These are phyloP conservation scores for Bryoglossum gracile DNA, from an alignment of 495 filamentous ascomycete genomes.

Conservation along the genomic window DNA sequence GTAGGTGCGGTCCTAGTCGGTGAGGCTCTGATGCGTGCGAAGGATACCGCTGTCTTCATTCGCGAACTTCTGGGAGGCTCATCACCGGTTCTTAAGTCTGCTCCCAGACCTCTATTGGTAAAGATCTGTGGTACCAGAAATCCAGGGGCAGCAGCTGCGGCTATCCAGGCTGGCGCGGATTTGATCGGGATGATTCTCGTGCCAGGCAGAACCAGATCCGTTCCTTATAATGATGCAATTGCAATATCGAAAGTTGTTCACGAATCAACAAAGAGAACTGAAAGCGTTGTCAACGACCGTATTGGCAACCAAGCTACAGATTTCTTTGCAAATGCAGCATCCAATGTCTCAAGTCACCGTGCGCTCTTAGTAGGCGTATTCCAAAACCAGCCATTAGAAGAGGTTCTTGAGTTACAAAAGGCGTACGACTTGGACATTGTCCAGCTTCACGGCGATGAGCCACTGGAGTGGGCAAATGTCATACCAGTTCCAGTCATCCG, in stretches of 20 bases:
- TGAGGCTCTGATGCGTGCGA: constrained; percentile 90
- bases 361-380: constrained; percentile 92
- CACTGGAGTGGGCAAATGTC: constrained; percentile 78
- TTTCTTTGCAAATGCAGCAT: constrained; percentile 36
- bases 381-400: constrained; percentile 77
- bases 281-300: constrained; percentile 20
- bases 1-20: constrained; percentile 92
- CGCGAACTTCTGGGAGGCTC: constrained; percentile 64
- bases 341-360: constrained; percentile 37
- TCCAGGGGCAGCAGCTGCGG: constrained; percentile 68
- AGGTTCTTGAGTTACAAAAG: constrained; percentile 68
- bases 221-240: constrained; percentile 67
- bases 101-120: constrained; percentile 50
- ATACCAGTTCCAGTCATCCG: constrained; percentile 88
- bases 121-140: constrained; percentile 96
- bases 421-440: constrained; percentile 80
- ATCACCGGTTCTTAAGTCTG: constrained; percentile 23
- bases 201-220: constrained; percentile 67
- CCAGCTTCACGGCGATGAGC: constrained; percentile 87
- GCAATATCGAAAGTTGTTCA: constrained; percentile 76
- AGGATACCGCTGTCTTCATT: constrained; percentile 71
- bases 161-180: constrained; percentile 85
- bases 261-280: constrained; percentile 32
- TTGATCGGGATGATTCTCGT: constrained; percentile 90
- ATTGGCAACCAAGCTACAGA: constrained; percentile 32